Evolutionary conservation across 352 stramenopile genomes (phyloP), one percentile per base, ranked within the genome.

Genomic region (Phytophthora constricta): DNA sequence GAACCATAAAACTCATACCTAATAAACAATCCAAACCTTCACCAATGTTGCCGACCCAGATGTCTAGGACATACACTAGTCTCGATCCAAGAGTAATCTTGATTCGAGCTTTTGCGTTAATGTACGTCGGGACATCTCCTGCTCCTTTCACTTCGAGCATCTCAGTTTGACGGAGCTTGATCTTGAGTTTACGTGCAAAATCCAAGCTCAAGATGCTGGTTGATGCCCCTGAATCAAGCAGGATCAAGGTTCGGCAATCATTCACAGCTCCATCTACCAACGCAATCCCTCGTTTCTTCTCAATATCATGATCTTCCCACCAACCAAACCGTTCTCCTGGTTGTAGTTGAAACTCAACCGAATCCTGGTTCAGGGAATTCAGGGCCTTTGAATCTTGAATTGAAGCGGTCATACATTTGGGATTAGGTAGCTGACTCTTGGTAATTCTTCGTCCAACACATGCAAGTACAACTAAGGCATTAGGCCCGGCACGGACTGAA

Each of bases 1-100:
- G 17, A 4, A 65, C 23, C 66, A 79, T 79, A 52, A 77, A 80
- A 37, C 76, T 54, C 61, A 73, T 68, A 2, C 68, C 61, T 0
- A 80, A 58, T 1, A 77, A 45, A n/a, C 61, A 75, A 2, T 77
- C 61, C 13, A 76, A 34, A 3, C 55, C 65, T 11, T 65, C 47
- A 0, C 65, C 65, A 3, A 79, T 55, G 25, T 74, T 79, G 0
- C 51, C 66, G 1, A 63, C 48, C 69, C 69, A 81, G 2, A 80
- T 27, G 17, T 62, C 43, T 11, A 45, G 59, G 5, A 59, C 34
- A 49, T 80, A 77, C 0, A 65, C 63, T 2, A 72, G 20, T 1
- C 53, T 54, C 3, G 58, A 13, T 0, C 74, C 70, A 2, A 79
- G 43, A 0, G 63, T 82, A 13, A 82, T 48, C 57, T 73, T 73